Base-by-base conservation (phyloP, 2,329 filamentous ascomycete genomes). In the Fusarium lyarnte region DNA sequence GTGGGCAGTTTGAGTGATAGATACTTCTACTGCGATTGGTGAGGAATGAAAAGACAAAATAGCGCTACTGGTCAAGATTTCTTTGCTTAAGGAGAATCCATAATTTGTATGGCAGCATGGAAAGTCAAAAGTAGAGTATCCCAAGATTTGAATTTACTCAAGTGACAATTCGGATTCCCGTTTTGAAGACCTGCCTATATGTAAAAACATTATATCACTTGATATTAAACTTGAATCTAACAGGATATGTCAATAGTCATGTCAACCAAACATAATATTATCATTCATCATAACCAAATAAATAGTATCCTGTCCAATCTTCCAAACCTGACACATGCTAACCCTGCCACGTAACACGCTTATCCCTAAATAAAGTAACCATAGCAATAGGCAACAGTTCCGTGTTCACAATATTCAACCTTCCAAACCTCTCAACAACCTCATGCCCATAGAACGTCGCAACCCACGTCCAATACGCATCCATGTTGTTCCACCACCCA, bases 381-480 rank as follows among this genome's bases (percentile, higher is more conserved):
- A 87, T 82, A 0, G 84, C 85, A 77, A 85, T 85, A 4, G 85
- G 85, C 76, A 87, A 68, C 51, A 84, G 57, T 4, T 83, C 84
- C 5, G 80, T 77, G 33, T 86, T 84, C 2, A 86, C 84, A 53
- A 86, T 81, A 36, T 80, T 80, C 69, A 86, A 55, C 1, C 84
- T 84, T 1, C 85, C 85, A 71, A 86, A 86, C 17, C 81, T 77
- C 12, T 79, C 78, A 9, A 85, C 76, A 57, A 85, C 81, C 70
- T 86, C 84, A 8, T 81, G 80, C 4, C 84, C 84, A 31, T 85
- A 85, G 70, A 86, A 78, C 69, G 81, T 81, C 21, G 82, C 76
- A 13, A 87, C 80, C 85, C 86, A 87, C 60, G 79, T 80, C 83
- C 85, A 86, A 61, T 87, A 87, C 8, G 80, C 75, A 19, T 81